Base-by-base conservation (phyloP, 768 basidiomycete species). In the Collybia sordida region DNA sequence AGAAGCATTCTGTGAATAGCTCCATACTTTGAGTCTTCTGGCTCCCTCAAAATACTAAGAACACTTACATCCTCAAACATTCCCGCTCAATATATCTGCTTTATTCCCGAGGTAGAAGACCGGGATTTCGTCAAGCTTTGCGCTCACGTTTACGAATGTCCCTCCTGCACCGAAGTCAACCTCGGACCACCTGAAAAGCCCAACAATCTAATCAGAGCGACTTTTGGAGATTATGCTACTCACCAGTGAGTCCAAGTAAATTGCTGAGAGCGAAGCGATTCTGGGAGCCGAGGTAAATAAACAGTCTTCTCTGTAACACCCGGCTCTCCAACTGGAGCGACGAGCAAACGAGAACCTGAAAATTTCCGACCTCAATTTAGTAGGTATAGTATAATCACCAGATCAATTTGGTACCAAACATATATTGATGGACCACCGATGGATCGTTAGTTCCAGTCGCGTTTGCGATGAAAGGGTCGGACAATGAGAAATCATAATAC, bases 201-300 rank as follows among this genome's bases (percentile, higher is more conserved):
- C 31, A 12, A 34, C 22, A 34, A 25, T 38, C 24, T 42, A 6
- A 23, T 1, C 31, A 36, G n/a, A n/a, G 6, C 17, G 7, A 37
- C 27, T 35, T 17, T 43, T 15, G 14, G 31, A 39, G 34, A 18
- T 6, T 49, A 5, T 14, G 28, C 18, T 8, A 46, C 62, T 36
- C 50, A 67, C 68, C 68, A 71, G 44, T 66, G 66, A 8, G 54
- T 70, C 64, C 65, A 69, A 3, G 59, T 61, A 21, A 62, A 56
- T 23, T 61, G 43, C 45, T 55, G 49, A 4, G 22, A 50, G 3
- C 53, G 12, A 41, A 49, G 18, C 8, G 35, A 31, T 23, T 56
- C 34, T 8, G 61, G 53, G 22, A 69, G 57, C 7, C 27, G 47
- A 17, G 67, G 65, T 6, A 69, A 51, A 39, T 68, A 66, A 9